Evolutionary conservation across 192 early-diverging fungal genomes (phyloP).

Genomic region (Chytriomyces confervae): DNA sequence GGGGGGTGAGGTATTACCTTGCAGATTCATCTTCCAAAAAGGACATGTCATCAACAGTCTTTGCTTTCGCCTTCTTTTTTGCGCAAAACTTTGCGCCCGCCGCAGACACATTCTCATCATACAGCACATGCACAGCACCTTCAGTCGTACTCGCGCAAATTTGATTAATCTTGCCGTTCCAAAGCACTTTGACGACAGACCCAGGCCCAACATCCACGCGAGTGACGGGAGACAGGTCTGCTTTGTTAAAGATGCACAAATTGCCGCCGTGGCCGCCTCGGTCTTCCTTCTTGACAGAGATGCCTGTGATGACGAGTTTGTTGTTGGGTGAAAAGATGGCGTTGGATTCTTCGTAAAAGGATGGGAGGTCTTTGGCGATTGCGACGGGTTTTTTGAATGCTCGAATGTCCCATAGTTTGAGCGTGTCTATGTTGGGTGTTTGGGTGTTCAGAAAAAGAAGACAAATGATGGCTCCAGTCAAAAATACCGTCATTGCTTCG

Average conservation of each 20-base stretch:
- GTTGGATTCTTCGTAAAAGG: conserved; percentile 76
- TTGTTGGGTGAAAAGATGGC: conserved; percentile 86
- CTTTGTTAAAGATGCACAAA: conserved; percentile 68
- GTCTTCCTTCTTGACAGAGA: conserved; percentile 72
- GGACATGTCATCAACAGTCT: conserved; percentile 48
- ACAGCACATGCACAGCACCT: conserved; percentile 77
- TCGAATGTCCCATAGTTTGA: conserved; percentile 95
- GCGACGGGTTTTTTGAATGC: conserved; percentile 72
- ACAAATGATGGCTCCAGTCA: no score
- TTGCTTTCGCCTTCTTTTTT: conserved; percentile 68
- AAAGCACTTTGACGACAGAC: conserved; percentile 75
- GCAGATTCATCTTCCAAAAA: conserved; percentile 26
- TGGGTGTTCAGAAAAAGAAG: background rate
- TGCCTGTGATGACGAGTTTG: conserved; percentile 77
- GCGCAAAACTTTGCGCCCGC: conserved; percentile 78
- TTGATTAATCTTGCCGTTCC: conserved; percentile 90
- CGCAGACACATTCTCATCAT: conserved; percentile 68
- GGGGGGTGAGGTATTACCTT: background rate
- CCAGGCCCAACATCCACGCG: conserved; percentile 54
- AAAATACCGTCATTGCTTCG: conserved; percentile 71
- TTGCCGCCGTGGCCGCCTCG: conserved; percentile 54
- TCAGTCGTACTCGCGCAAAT: conserved; percentile 79
- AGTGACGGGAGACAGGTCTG: conserved; percentile 60
- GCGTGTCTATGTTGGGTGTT: conserved; percentile 52
- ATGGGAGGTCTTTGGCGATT: conserved; percentile 56